Evolutionary conservation across 495 filamentous ascomycete genomes (phyloP).

Genomic region (Penicillium verhagenii): DNA sequence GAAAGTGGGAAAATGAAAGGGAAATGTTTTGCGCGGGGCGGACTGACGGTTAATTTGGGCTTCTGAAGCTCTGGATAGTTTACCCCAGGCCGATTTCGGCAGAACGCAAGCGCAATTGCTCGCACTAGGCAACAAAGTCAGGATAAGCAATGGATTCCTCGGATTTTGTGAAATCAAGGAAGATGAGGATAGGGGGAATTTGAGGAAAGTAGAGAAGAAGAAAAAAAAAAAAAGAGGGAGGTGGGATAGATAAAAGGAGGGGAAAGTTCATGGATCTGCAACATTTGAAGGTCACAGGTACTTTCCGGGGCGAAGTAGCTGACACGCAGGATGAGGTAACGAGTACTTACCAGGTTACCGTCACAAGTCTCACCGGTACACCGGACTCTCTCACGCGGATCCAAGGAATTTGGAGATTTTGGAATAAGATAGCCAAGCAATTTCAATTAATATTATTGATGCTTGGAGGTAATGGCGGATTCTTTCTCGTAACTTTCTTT

Average conservation of each 20-base stretch:
- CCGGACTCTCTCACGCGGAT: constrained; percentile 7
- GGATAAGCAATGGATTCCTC: background rate
- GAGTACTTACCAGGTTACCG: constrained; percentile 18
- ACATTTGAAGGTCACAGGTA: constrained; percentile 14
- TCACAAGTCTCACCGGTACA: constrained; percentile 27
- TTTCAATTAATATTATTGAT: background rate
- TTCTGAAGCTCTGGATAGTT: constrained; percentile 20
- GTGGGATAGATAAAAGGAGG: constrained; percentile 19
- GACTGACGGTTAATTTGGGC: constrained; percentile 20
- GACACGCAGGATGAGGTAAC: constrained; percentile 31
- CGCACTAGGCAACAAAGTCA: constrained; percentile 6
- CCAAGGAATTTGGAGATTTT: background rate
- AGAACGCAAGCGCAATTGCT: constrained; percentile 16
- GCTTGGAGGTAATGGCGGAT: too few species aligned
- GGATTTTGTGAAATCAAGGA: background rate
- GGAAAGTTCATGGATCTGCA: constrained; percentile 1
- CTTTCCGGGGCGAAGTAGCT: constrained; percentile 11
- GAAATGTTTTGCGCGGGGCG: background rate
- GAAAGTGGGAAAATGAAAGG: background rate
- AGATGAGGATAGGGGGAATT: constrained; percentile 4
- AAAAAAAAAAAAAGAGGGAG: constrained; percentile 14
- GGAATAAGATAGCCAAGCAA: background rate
- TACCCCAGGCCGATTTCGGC: constrained; percentile 24
- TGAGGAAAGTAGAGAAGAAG: constrained; percentile 7
- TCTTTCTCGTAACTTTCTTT: too few species aligned